phyloP scores from a whole-genome alignment of 805 yeast species.

The Ogataea thermomethanolica region DNA sequence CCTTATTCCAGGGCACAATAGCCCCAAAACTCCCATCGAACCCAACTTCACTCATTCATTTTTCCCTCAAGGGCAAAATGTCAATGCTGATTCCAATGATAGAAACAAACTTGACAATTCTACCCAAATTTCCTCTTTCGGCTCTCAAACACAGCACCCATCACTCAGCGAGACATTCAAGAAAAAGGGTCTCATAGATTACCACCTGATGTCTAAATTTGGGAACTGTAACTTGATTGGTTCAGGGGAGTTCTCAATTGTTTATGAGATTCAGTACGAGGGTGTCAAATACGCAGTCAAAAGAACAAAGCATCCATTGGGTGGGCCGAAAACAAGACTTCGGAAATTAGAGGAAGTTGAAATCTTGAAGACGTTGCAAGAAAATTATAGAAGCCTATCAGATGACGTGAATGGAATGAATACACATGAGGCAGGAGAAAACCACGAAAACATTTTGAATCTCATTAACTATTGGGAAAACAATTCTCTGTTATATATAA shows the following conservation, averaged over 20 bases:
- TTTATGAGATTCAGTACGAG: slow-evolving; percentile 74
- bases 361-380: slow-evolving; percentile 47
- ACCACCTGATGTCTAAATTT: slow-evolving; percentile 47
- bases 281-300: slow-evolving; percentile 80
- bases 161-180: slow-evolving; percentile 2
- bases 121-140: slow-evolving; percentile 20
- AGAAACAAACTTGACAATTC: slow-evolving; percentile 6
- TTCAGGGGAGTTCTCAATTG: slow-evolving; percentile 85
- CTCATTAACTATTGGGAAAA: slow-evolving; percentile 85
- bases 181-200: slow-evolving; percentile 30
- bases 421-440: slow-evolving; percentile 40
- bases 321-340: slow-evolving; percentile 55
- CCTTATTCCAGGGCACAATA: slow-evolving; percentile 7
- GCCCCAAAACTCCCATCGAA: slow-evolving; percentile 32
- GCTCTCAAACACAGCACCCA: slow-evolving; percentile 11
- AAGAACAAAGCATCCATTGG: slow-evolving; percentile 66
- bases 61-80: slow-evolving; percentile 2
- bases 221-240: slow-evolving; percentile 73
- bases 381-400: slow-evolving; percentile 28
- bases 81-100: too few relatives aligned
- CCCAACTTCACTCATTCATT: slow-evolving; percentile 14
- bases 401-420: slow-evolving; percentile 22
- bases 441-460: slow-evolving; percentile 73
- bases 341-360: slow-evolving; percentile 75
- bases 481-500: slow-evolving; percentile 72